A percentile compares a stretch with the other conserved stretches of the same genome.
phyloP scores from a whole-genome alignment of 805 yeast species.

The Kluyveromyces nonfermentans region DNA sequence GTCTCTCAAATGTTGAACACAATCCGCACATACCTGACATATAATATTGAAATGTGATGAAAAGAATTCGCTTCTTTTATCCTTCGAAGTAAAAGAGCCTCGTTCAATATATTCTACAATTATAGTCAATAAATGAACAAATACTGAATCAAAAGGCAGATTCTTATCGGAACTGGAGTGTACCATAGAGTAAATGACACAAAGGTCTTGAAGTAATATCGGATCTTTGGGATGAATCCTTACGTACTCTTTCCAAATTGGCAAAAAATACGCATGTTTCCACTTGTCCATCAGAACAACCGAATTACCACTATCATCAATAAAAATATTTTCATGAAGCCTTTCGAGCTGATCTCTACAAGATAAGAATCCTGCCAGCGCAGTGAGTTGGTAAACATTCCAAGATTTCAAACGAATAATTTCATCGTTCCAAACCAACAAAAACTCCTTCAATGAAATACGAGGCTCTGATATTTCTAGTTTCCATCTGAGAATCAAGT shows the following conservation, averaged over 20 bases:
- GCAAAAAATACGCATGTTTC: conserved; percentile 15
- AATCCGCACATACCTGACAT: conserved; percentile 14
- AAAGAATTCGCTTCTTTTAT: conserved; percentile 2
- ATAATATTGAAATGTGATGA: conserved; percentile 14
- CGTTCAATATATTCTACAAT: conserved; percentile 8
- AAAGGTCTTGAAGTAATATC: conserved; percentile 1
- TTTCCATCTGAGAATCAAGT: conserved; percentile 22
- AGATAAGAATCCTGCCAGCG: conserved; percentile 19
- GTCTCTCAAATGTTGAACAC: conserved; percentile 7
- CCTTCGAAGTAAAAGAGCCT: background rate
- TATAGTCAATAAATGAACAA: conserved; percentile 8
- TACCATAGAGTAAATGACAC: conserved; percentile 8
- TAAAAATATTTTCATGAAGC: conserved; percentile 13
- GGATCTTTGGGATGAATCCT: background rate
- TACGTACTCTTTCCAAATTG: conserved; percentile 12
- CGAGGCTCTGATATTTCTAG: conserved; percentile 26
- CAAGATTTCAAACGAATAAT: conserved; percentile 13
- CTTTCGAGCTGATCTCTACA: conserved; percentile 10
- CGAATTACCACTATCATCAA: conserved; percentile 19
- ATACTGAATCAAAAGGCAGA: conserved; percentile 13
- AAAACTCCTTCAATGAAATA: conserved; percentile 15
- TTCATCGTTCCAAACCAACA: conserved; percentile 15
- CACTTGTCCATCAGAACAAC: conserved; percentile 12
- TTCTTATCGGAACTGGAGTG: conserved; percentile 1
- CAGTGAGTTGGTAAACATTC: conserved; percentile 15